Conservation (phyloP, 768 basidiomycete genomes). For the Tremella mesenterica region DNA sequence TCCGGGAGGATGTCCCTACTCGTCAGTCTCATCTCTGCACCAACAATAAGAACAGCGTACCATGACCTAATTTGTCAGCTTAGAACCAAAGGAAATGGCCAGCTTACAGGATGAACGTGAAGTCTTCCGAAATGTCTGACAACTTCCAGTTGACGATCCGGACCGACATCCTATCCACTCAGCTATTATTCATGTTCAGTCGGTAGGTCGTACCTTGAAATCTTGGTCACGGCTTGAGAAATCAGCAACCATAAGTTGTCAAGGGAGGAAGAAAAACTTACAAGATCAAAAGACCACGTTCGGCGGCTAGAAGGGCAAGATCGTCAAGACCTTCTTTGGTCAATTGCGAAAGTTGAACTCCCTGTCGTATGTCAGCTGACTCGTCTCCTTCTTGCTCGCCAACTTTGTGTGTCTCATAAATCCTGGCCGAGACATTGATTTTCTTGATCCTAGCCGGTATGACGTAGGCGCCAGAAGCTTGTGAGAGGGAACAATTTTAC, state of each 20-base stretch:
- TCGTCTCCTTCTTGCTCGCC: not conserved
- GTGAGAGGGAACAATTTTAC: not conserved
- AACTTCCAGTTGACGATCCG: conserved; percentile 53
- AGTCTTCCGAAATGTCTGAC: conserved; percentile 34
- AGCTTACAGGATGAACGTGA: conserved; percentile 2
- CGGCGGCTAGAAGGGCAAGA: conserved; percentile 51
- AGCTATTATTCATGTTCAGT: not conserved
- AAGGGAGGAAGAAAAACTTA: too few species aligned
- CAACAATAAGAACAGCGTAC: not conserved
- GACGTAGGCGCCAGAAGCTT: not conserved
- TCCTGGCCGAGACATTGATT: too few species aligned
- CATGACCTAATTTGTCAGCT: conserved; percentile 1
- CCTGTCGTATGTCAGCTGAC: conserved; percentile 16
- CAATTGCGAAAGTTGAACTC: conserved; percentile 54
- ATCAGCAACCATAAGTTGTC: not conserved
- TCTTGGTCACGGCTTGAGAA: conserved; percentile 51
- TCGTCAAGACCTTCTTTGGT: conserved; percentile 53
- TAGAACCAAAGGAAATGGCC: not conserved
- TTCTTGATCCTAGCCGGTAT: too few species aligned
- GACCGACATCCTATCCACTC: conserved; percentile 42
- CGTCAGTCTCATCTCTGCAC: conserved; percentile 34
- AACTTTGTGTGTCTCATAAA: not conserved
- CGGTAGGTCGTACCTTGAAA: conserved; percentile 48
- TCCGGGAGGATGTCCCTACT: conserved; percentile 45
- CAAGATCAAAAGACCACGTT: conserved; percentile 54